Evolutionary conservation across 2,329 filamentous ascomycete species (phyloP), one percentile per base, ranked within the genome.

Genomic region (Pseudogymnoascus sp.): DNA sequence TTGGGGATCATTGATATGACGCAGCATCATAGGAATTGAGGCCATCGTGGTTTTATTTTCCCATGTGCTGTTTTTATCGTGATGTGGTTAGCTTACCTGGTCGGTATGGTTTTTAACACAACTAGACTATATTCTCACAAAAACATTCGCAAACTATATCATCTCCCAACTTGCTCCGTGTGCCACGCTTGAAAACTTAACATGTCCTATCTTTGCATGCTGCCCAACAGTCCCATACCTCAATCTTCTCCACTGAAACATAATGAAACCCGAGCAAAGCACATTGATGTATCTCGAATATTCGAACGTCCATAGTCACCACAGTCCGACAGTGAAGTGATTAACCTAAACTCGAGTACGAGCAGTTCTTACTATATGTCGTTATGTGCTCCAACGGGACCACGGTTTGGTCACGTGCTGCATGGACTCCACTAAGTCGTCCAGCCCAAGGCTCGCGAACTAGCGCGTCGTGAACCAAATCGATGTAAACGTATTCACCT

Each of bases 71-170:
- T 23, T 60, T 60, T 60, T 38, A 60, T 38, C 59, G 21, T 38
- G 59, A 60, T 38, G 59, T 40, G 36, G 59, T 38, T 60, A 60
- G 59, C 59, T 56, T 56, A 56, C 49, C 49, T 56, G n/a, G 16
- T 56, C 16, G 49, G 49, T 56, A 56, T 56, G 49, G 49, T 60
- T 60, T 60, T 60, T 60, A 42, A 38, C 59, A 60, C 36, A 40
- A 60, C 38, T 60, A 60, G 59, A 60, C 59, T 60, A 42, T 60
- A 40, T 38, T 60, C 59, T 60, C 38, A 60, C 59, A 60, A 60
- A 60, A 60, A 60, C 59, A 60, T 40, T 60, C 38, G 34, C 36
- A 60, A 60, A 60, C 34, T 60, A 40, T 56, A 34, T 56, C n/a
- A 8, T 56, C 49, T 56, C 16, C 28, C 28, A 34, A 34, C 49